Percentiles rank a stretch among this genome's conserved stretches.
These are phyloP conservation scores for Penicillium sp. DNA, from an alignment of 2,329 filamentous ascomycete species.

Conservation along the genomic window DNA sequence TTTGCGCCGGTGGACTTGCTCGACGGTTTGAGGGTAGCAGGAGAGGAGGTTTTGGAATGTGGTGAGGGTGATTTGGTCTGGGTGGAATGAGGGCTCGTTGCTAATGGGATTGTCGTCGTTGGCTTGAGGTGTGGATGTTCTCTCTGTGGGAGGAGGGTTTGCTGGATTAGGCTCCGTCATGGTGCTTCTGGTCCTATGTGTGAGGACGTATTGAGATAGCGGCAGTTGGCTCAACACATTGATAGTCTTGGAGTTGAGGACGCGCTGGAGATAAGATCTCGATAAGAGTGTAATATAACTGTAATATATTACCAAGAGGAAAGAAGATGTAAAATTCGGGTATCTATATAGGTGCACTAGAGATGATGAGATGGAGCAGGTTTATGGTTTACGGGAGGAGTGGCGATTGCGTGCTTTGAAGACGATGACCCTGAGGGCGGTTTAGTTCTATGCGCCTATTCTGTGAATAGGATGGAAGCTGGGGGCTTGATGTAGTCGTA, in stretches of 20 bases:
- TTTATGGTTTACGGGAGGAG: no score
- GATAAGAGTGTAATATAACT: neutral
- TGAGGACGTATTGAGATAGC: no score
- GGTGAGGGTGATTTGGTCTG: constrained; percentile 21
- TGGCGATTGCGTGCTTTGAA: no score
- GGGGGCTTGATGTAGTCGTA: no score
- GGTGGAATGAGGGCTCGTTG: constrained; percentile 17
- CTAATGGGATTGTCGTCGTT: neutral
- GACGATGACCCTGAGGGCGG: no score
- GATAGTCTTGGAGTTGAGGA: neutral
- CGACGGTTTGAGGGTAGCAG: constrained; percentile 25
- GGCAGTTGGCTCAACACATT: neutral
- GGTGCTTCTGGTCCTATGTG: neutral
- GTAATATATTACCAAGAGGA: neutral
- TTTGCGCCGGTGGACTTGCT: constrained; percentile 24
- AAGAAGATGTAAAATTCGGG: neutral
- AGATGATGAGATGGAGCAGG: no score
- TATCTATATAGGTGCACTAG: neutral
- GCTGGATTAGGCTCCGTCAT: neutral
- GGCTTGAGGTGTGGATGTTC: neutral
- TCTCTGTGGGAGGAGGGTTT: neutral
- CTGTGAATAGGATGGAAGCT: no score
- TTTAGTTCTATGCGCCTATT: no score
- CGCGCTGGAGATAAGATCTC: neutral
- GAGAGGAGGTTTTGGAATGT: constrained; percentile 27